A percentile compares a stretch with the other conserved stretches of the same genome.
phyloP scores from a whole-genome alignment of 2,329 filamentous ascomycete species.

The Pseudogymnoascus destructans region DNA sequence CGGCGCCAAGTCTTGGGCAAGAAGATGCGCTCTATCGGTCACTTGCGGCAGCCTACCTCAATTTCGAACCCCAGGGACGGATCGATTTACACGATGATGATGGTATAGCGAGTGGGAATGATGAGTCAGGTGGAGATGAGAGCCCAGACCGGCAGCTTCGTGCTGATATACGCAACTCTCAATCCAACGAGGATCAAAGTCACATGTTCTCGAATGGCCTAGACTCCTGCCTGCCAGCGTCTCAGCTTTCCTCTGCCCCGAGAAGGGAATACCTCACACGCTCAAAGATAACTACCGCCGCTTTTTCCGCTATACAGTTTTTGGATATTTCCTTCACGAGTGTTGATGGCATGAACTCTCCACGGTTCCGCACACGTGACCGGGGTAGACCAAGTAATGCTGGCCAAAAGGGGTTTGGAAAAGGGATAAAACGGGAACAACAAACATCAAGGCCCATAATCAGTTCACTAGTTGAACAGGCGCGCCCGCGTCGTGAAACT shows the following conservation, averaged over 20 bases:
- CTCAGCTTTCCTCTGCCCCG: background rate
- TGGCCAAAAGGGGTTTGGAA: background rate
- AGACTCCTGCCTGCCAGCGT: background rate
- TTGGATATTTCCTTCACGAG: constrained; percentile 3
- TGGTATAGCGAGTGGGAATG: constrained; percentile 17
- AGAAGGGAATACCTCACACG: constrained; percentile 1
- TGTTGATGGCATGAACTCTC: constrained; percentile 6
- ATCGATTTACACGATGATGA: constrained; percentile 11
- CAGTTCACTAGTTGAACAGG: too few species aligned
- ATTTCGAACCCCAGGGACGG: constrained; percentile 19
- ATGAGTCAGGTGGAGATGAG: constrained; percentile 32
- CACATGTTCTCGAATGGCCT: constrained; percentile 2
- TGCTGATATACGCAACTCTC: constrained; percentile 13
- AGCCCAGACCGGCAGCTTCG: constrained; percentile 28
- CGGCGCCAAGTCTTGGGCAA: constrained; percentile 22
- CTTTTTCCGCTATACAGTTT: constrained; percentile 1
- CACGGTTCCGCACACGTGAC: background rate
- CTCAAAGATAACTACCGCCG: background rate
- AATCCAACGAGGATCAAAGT: constrained; percentile 17
- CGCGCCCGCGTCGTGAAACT: background rate
- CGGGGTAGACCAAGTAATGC: background rate
- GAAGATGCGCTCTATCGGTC: constrained; percentile 25
- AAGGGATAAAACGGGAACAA: background rate
- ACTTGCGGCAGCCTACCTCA: constrained; percentile 23
- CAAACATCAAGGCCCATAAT: background rate